Evolutionary conservation across 2,329 filamentous ascomycete genomes (phyloP).

Genomic region (Amesomyces nigricolor): DNA sequence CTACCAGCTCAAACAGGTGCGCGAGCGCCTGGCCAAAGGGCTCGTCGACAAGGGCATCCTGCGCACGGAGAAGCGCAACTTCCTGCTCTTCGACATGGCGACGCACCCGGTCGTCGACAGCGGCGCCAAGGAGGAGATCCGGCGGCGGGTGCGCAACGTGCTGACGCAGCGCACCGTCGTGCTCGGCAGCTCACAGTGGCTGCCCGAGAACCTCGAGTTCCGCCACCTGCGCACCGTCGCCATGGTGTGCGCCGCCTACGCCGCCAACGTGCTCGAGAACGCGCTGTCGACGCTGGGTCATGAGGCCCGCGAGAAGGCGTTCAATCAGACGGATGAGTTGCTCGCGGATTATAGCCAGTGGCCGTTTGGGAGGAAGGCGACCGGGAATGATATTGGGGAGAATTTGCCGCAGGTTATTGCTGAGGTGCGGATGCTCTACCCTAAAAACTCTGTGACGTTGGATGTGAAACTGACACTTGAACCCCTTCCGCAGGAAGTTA

Average conservation of each 20-base stretch:
- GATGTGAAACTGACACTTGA: too few species aligned
- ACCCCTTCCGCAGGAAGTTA: slow-evolving; percentile 57
- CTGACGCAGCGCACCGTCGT: slow-evolving; percentile 93
- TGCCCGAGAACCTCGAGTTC: slow-evolving; percentile 92
- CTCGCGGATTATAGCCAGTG: slow-evolving; percentile 95
- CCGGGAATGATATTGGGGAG: slow-evolving; percentile 75
- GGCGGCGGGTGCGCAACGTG: slow-evolving; percentile 84
- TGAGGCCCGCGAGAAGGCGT: slow-evolving; percentile 88
- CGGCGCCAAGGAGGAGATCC: slow-evolving; percentile 95
- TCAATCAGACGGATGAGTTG: slow-evolving; percentile 94
- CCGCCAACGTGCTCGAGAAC: slow-evolving; percentile 96
- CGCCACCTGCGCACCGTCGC: slow-evolving; percentile 84
- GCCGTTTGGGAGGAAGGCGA: slow-evolving; percentile 85
- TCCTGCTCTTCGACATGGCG: slow-evolving; percentile 99
- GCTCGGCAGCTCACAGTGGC: slow-evolving; percentile 76
- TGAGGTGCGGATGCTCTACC: slow-evolving; percentile 48
- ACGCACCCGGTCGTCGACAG: slow-evolving; percentile 96
- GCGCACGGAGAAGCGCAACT: slow-evolving; percentile 98
- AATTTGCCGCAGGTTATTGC: slow-evolving; percentile 83
- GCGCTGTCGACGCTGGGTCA: slow-evolving; percentile 91
- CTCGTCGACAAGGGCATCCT: slow-evolving; percentile 98
- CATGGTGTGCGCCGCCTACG: slow-evolving; percentile 98
- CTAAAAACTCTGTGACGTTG: background rate
- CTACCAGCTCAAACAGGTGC: slow-evolving; percentile 98
- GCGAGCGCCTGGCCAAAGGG: slow-evolving; percentile 93